Base-by-base conservation (phyloP, 306 rosid species). In the Mucuna pruriens region DNA sequence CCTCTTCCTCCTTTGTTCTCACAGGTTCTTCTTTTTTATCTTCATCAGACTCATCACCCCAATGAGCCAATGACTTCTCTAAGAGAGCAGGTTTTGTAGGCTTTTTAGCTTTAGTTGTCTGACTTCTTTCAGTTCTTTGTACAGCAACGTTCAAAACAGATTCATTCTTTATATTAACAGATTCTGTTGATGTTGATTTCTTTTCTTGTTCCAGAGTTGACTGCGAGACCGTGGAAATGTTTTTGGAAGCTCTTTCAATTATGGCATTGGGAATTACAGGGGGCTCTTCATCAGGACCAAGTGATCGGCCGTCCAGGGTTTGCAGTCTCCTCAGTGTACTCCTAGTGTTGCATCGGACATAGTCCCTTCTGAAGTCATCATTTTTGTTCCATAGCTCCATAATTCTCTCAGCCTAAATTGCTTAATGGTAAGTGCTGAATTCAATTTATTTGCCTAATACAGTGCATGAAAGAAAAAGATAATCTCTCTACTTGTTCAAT, bases 251-350 rank as follows among this genome's bases (percentile, higher is more conserved):
- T 80, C 92, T 87, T 72, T 78, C 90, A 40, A 82, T 19, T 10
- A 68, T 76, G 45, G 69, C 29, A 58, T 40, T 64, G n/a, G 90
- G 92, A 66, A 88, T 84, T 54, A 83, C 76, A 60, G 93, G 95
- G n/a, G 90, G 91, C 79, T 86, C 94, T 86, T 94, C 98, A 70
- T 88, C 91, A n/a, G 95, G 97, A 75, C 92, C 90, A 58, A 91
- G 95, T 12, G 90, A 75, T 26, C 97, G 90, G 69, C 98, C 98
- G 83, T 91, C 98, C 26, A 72, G 71, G 29, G 98, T 94, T 85
- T 87, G 85, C 85, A 94, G 81, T 86, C 98, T 91, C 91, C 91
- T 85, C 65, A 94, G 19, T 57, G 92, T 94, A 83, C 95, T 91
- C 86, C 97, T 90, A 73, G 84, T 90, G 90, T 94, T 91, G 90